Conservation (phyloP, 2,329 filamentous ascomycete species). For the Pseudogymnoascus sp. region DNA sequence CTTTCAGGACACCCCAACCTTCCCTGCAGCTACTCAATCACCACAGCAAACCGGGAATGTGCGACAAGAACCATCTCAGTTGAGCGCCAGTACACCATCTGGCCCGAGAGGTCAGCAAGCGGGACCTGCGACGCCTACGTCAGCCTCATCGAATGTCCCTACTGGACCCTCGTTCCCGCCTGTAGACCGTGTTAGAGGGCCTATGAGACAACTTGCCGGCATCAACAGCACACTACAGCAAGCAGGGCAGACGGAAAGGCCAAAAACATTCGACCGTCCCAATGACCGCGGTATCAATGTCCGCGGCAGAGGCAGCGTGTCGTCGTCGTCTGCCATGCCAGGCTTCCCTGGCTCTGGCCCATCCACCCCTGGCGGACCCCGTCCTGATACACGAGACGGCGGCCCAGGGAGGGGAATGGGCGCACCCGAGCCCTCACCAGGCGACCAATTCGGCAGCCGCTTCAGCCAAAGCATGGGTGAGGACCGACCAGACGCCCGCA, state of each 20-base stretch:
- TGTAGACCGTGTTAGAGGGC: constrained; percentile 27
- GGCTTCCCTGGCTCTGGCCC: constrained; percentile 45
- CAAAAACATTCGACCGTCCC: constrained; percentile 30
- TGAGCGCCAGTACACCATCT: constrained; percentile 24
- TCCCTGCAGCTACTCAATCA: constrained; percentile 26
- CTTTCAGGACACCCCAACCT: constrained; percentile 22
- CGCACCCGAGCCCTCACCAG: constrained; percentile 8
- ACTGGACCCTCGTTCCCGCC: constrained; percentile 25
- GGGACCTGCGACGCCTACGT: constrained; percentile 22
- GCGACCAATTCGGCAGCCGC: constrained; percentile 13
- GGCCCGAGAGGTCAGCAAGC: constrained; percentile 26
- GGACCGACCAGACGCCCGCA: constrained; percentile 19
- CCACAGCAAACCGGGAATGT: neutral
- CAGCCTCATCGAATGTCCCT: constrained; percentile 25
- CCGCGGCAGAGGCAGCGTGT: constrained; percentile 29
- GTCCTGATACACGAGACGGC: constrained; percentile 24
- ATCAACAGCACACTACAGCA: constrained; percentile 55
- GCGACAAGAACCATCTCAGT: constrained; percentile 19
- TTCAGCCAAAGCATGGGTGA: constrained; percentile 20
- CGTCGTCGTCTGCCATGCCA: constrained; percentile 39
- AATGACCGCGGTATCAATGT: constrained; percentile 18
- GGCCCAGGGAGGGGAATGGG: constrained; percentile 27
- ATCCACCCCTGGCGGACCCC: constrained; percentile 44
- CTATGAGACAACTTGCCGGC: constrained; percentile 47
- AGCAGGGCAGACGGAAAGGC: constrained; percentile 32